Conservation (phyloP, 148 eudicot species). For the Rhododendron ferrugineum region DNA sequence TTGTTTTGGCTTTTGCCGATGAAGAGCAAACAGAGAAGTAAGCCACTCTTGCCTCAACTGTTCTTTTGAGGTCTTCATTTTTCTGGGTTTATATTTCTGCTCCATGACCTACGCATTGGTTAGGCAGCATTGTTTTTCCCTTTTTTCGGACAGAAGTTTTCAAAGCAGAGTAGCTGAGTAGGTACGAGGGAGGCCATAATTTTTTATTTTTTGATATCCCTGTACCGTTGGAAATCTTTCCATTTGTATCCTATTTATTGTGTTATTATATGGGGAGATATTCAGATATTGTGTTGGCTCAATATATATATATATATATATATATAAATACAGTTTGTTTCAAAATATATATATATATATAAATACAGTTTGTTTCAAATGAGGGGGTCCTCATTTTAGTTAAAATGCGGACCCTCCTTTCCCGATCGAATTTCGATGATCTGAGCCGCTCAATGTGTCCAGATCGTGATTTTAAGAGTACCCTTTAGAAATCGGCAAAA, state of each 20-base stretch:
- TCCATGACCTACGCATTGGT: neutral
- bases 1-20: conserved; percentile 57
- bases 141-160: neutral
- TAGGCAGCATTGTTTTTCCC: neutral
- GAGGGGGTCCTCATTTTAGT: too few relatives aligned
- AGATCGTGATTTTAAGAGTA: too few relatives aligned
- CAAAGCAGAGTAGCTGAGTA: neutral
- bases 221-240: neutral
- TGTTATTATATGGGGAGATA: conserved; percentile 1
- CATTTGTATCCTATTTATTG: conserved; percentile 2
- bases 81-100: neutral
- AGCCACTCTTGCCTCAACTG: neutral
- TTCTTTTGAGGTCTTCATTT: neutral
- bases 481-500: too few relatives aligned
- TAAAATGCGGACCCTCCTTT: too few relatives aligned
- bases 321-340: too few relatives aligned
- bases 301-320: neutral
- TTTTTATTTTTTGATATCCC: neutral
- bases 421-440: too few relatives aligned
- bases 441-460: too few relatives aligned
- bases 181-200: neutral
- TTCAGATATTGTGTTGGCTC: neutral
- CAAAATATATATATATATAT: too few relatives aligned
- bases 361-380: too few relatives aligned
- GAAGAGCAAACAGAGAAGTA: conserved; percentile 9